Evolutionary conservation across 345 rosid species (phyloP).

Genomic region (Ailanthus altissimus): DNA sequence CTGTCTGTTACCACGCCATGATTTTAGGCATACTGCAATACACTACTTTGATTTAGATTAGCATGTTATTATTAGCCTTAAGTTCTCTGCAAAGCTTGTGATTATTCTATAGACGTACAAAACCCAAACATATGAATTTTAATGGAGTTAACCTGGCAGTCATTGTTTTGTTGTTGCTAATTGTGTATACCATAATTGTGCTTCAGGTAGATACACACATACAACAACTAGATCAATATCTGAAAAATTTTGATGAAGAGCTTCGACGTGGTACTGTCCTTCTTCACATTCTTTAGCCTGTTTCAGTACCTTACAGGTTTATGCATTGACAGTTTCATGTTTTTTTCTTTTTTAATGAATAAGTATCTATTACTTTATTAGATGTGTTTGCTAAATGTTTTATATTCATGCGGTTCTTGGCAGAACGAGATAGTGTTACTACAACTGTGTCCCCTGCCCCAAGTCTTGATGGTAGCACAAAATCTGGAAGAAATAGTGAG

Average conservation of each 20-base stretch:
- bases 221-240: constrained; percentile 88
- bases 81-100: not conserved
- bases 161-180: not conserved
- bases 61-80: not conserved
- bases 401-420: constrained; percentile 10
- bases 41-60: not conserved
- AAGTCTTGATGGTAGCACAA: constrained; percentile 45
- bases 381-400: not conserved
- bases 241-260: constrained; percentile 78
- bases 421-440: constrained; percentile 69
- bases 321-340: not conserved
- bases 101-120: not conserved
- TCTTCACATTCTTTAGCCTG: not conserved
- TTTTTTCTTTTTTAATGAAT: not conserved
- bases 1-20: not conserved
- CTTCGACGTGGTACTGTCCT: constrained; percentile 64
- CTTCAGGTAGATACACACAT: constrained; percentile 93
- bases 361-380: not conserved
- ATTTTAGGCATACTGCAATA: not conserved
- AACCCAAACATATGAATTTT: not conserved
- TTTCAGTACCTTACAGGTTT: not conserved
- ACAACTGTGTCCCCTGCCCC: constrained; percentile 45
- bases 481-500: constrained; percentile 68
- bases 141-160: not conserved
- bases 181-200: not conserved